Evolutionary conservation across 2,329 filamentous ascomycete species (phyloP).

Genomic region (Didymella segeticola): DNA sequence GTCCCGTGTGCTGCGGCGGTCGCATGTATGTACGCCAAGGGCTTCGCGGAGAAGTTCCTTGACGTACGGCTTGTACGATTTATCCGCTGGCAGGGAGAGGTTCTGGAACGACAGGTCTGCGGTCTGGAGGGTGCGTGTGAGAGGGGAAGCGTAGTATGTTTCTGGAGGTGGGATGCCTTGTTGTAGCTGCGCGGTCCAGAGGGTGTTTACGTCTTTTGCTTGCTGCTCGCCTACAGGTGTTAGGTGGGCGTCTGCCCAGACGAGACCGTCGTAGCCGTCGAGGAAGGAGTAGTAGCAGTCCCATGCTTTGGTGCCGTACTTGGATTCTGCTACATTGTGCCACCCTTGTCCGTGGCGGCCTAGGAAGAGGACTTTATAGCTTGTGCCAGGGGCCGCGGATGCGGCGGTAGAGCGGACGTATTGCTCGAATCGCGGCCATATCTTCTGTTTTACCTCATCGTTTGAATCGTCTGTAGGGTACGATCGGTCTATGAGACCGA

Average conservation of each 20-base stretch:
- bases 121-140: slow-evolving; percentile 69
- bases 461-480: slow-evolving; percentile 49
- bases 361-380: slow-evolving; percentile 72
- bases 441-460: slow-evolving; percentile 46
- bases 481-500: slow-evolving; percentile 68
- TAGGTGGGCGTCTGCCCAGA: slow-evolving; percentile 69
- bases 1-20: slow-evolving; percentile 63
- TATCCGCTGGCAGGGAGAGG: slow-evolving; percentile 57
- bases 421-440: slow-evolving; percentile 68
- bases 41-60: slow-evolving; percentile 72
- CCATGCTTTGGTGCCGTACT: slow-evolving; percentile 72
- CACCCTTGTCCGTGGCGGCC: slow-evolving; percentile 73
- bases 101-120: slow-evolving; percentile 66
- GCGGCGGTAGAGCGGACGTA: slow-evolving; percentile 63
- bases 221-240: slow-evolving; percentile 65
- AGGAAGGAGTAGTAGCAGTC: slow-evolving; percentile 71
- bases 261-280: slow-evolving; percentile 66
- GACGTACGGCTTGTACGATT: slow-evolving; percentile 63
- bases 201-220: slow-evolving; percentile 63
- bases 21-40: slow-evolving; percentile 72
- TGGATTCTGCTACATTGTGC: slow-evolving; percentile 71
- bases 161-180: slow-evolving; percentile 66
- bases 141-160: slow-evolving; percentile 69
- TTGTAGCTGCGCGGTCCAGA: slow-evolving; percentile 63
- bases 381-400: slow-evolving; percentile 50